A percentile compares a stretch with the other conserved stretches of the same genome.
These are phyloP conservation scores for Termitomyces sp. DNA, from an alignment of 768 basidiomycete species.

Conservation along the genomic window DNA sequence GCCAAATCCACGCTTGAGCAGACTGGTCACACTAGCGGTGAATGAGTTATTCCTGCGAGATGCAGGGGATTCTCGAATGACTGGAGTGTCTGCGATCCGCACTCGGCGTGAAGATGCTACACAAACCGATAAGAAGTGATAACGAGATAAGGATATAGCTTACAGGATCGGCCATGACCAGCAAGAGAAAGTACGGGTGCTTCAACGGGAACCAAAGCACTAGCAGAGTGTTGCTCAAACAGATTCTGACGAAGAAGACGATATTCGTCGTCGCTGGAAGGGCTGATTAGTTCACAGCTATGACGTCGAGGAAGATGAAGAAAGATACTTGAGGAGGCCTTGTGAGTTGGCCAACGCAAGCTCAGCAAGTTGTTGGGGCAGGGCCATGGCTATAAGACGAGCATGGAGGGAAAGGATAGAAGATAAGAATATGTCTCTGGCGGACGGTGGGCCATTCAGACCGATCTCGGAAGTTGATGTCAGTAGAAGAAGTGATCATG, in stretches of 20 bases:
- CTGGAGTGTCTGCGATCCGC: constrained; percentile 8
- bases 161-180: constrained; percentile 15
- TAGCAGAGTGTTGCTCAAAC: constrained; percentile 53
- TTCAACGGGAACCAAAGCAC: constrained; percentile 23
- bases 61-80: not conserved
- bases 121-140: not conserved
- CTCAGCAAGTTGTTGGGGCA: constrained; percentile 63
- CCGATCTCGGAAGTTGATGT: constrained; percentile 14
- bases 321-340: constrained; percentile 56
- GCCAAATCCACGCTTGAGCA: constrained; percentile 36
- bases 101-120: constrained; percentile 2
- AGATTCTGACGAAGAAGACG: constrained; percentile 62
- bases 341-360: constrained; percentile 63
- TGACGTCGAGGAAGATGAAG: not conserved
- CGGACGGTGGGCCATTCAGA: not conserved
- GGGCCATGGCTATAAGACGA: constrained; percentile 28
- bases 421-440: not conserved
- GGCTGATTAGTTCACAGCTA: not conserved
- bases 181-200: constrained; percentile 23
- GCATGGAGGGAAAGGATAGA: constrained; percentile 10
- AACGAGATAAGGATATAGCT: not conserved
- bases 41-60: constrained; percentile 21
- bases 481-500: constrained; percentile 3
- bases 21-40: constrained; percentile 25
- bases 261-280: constrained; percentile 67